These are phyloP conservation scores for Colletotrichum ledebouriae DNA, from an alignment of 2,329 filamentous ascomycete genomes.

Conservation along the genomic window DNA sequence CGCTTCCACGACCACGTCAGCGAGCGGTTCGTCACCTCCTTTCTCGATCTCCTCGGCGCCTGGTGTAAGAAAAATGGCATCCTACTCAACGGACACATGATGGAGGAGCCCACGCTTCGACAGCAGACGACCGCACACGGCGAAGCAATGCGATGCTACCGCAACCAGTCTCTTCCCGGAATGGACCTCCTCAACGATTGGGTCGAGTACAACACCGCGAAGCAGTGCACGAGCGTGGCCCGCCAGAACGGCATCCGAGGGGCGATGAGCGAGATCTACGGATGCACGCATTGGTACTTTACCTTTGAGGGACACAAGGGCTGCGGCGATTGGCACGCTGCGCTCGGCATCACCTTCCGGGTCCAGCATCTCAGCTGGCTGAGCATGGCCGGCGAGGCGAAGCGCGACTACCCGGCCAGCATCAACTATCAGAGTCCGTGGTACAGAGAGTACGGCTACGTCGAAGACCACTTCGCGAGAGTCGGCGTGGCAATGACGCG, in stretches of 20 bases:
- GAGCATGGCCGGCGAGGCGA: slow-evolving; percentile 51
- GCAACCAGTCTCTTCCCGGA: slow-evolving; percentile 49
- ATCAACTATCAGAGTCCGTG: slow-evolving; percentile 52
- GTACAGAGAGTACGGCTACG: slow-evolving; percentile 50
- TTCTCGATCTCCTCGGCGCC: slow-evolving; percentile 48
- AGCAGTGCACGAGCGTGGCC: slow-evolving; percentile 49
- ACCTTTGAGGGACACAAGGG: slow-evolving; percentile 52
- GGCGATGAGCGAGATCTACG: slow-evolving; percentile 50
- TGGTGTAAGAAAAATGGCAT: slow-evolving; percentile 49
- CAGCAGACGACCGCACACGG: slow-evolving; percentile 50
- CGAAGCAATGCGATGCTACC: slow-evolving; percentile 51
- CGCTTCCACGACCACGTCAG: slow-evolving; percentile 51
- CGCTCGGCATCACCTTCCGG: slow-evolving; percentile 50
- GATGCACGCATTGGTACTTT: slow-evolving; percentile 50
- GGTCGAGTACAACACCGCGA: slow-evolving; percentile 51
- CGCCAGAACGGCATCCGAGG: slow-evolving; percentile 49
- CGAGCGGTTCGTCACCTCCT: slow-evolving; percentile 49
- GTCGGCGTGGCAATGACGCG: slow-evolving; percentile 49
- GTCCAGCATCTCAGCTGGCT: slow-evolving; percentile 51
- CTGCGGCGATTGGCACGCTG: slow-evolving; percentile 52
- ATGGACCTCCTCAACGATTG: slow-evolving; percentile 50
- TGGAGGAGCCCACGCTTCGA: slow-evolving; percentile 50
- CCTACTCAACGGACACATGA: slow-evolving; percentile 50
- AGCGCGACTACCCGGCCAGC: slow-evolving; percentile 50
- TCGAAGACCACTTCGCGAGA: slow-evolving; percentile 51